A percentile compares a stretch with the other conserved stretches of the same genome.
Evolutionary conservation across 805 yeast species (phyloP).

Genomic region (Pichia deserticola): DNA sequence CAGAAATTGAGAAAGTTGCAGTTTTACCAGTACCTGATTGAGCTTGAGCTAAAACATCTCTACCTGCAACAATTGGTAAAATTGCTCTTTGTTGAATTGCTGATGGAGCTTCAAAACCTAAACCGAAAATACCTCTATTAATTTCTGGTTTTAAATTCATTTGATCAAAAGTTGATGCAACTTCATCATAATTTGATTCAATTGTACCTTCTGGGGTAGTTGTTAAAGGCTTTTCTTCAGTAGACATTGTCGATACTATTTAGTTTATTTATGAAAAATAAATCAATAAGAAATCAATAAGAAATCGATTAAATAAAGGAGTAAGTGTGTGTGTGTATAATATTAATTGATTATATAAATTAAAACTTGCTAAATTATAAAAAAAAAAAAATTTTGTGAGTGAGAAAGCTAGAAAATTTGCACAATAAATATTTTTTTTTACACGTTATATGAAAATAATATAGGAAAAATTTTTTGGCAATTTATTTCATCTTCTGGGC

Average conservation of each 20-base stretch:
- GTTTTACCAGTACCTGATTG: conserved; percentile 99
- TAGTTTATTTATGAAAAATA: neutral
- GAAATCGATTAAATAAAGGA: too few relatives aligned
- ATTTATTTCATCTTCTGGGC: too few relatives aligned
- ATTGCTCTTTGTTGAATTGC: conserved; percentile 98
- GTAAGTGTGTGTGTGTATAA: too few relatives aligned
- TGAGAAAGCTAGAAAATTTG: too few relatives aligned
- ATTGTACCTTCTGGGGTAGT: conserved; percentile 44
- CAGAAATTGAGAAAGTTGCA: conserved; percentile 93
- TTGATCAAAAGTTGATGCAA: conserved; percentile 67
- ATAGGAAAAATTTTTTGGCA: too few relatives aligned
- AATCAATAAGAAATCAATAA: too few relatives aligned
- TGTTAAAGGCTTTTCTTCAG: conserved; percentile 37
- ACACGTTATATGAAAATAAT: too few relatives aligned
- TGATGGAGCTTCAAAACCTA: conserved; percentile 94
- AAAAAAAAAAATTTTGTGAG: too few relatives aligned
- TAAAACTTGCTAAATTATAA: too few relatives aligned
- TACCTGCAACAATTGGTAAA: conserved; percentile 86
- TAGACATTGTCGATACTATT: conserved; percentile 29
- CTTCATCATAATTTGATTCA: conserved; percentile 95
- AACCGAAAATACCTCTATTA: conserved; percentile 72
- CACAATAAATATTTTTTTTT: too few relatives aligned
- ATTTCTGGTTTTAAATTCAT: conserved; percentile 67
- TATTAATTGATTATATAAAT: too few relatives aligned
- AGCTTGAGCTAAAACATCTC: conserved; percentile 97